Conservation (phyloP, 148 eudicot genomes). For the Persicaria maculosa region DNA sequence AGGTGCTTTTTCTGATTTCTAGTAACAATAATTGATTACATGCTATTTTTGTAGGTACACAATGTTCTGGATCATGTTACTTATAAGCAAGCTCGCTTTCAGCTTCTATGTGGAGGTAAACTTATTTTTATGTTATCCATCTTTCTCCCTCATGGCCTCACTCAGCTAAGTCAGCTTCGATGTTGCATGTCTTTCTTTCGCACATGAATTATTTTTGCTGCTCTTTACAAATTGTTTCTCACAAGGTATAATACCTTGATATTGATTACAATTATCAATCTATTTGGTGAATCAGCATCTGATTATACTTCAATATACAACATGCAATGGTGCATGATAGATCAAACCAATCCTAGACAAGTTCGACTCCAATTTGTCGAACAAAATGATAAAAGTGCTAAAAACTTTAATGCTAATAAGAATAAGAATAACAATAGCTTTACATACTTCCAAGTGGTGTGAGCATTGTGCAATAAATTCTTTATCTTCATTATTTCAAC, state of each 20-base stretch:
- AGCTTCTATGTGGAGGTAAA: slow-evolving; percentile 96
- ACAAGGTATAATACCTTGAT: no score
- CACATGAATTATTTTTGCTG: neutral
- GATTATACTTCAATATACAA: no score
- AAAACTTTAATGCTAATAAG: neutral
- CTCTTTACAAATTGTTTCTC: neutral
- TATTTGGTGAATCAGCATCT: no score
- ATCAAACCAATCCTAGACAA: neutral
- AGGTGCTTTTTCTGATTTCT: neutral
- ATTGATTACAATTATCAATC: no score
- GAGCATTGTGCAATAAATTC: neutral
- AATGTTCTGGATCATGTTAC: slow-evolving; percentile 79
- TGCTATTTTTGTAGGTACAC: slow-evolving; percentile 49
- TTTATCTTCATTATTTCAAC: neutral
- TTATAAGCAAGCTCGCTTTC: slow-evolving; percentile 89
- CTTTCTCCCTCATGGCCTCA: neutral
- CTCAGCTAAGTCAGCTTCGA: neutral
- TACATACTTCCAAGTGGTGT: neutral
- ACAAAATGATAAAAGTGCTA: neutral
- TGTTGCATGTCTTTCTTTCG: neutral
- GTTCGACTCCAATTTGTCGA: neutral
- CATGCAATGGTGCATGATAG: neutral
- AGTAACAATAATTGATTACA: neutral
- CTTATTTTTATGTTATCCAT: slow-evolving; percentile 2
- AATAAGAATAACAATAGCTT: neutral